A percentile compares a stretch with the other conserved stretches of the same genome.
phyloP scores from a whole-genome alignment of 805 yeast species.

The Kurtzmaniella fragi region DNA sequence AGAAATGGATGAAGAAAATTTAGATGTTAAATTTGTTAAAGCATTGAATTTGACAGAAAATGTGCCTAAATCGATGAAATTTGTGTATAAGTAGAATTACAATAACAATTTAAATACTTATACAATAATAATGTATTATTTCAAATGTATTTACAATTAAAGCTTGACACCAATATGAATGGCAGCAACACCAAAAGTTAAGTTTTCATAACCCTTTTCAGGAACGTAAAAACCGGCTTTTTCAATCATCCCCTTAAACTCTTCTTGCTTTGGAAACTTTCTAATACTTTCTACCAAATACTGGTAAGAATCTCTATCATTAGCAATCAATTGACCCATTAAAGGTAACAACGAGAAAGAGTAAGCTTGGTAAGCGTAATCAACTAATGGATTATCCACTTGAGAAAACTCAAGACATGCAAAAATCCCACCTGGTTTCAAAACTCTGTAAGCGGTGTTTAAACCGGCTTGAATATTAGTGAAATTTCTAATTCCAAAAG shows the following conservation, averaged over 20 bases:
- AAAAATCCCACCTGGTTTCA: constrained; percentile 96
- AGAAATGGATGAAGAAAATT: constrained; percentile 18
- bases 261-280: constrained; percentile 88
- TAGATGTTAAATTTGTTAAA: constrained; percentile 14
- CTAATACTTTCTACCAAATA: constrained; percentile 92
- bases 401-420: constrained; percentile 95
- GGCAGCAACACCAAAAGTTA: constrained; percentile 93
- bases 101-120: constrained; percentile 2
- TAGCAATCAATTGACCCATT: constrained; percentile 93
- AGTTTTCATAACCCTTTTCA: constrained; percentile 88
- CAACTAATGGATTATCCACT: constrained; percentile 74
- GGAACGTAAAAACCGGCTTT: constrained; percentile 88
- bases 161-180: constrained; percentile 93
- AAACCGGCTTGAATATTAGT: constrained; percentile 92
- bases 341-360: constrained; percentile 84
- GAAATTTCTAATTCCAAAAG: constrained; percentile 96
- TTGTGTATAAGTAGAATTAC: constrained; percentile 6
- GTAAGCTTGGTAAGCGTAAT: constrained; percentile 78
- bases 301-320: constrained; percentile 94
- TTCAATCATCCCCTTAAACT: constrained; percentile 85
- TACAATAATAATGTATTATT: not conserved
- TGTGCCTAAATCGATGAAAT: constrained; percentile 16
- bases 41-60: constrained; percentile 30
- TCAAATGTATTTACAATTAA: constrained; percentile 28
- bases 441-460: constrained; percentile 90